A percentile compares a stretch with the other conserved stretches of the same genome.
Conservation (phyloP, 257 asterid genomes). For the Nicotiana obtusifolia region DNA sequence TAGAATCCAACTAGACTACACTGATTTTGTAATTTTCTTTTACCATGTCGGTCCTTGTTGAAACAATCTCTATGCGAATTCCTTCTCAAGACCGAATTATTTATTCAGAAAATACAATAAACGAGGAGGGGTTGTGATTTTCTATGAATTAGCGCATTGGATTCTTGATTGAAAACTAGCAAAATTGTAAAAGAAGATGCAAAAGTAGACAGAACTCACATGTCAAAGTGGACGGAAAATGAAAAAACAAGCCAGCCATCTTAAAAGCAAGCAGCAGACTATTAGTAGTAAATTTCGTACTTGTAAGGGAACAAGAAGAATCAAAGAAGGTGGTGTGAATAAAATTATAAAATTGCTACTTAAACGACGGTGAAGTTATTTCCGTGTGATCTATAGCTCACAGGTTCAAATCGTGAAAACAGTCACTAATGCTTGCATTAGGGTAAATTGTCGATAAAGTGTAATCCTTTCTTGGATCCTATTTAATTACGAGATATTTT, state of each 20-base stretch:
- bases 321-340: neutral
- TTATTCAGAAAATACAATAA: neutral
- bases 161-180: neutral
- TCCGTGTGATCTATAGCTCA: too few relatives aligned
- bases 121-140: neutral
- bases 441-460: accelerated
- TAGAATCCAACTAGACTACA: too few relatives aligned
- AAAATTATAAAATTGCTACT: neutral
- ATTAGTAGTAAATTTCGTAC: neutral
- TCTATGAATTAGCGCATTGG: neutral
- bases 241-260: neutral
- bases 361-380: too few relatives aligned
- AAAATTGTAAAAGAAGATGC: neutral
- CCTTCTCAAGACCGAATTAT: neutral
- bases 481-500: too few relatives aligned
- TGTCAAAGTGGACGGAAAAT: conserved; percentile 2
- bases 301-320: neutral
- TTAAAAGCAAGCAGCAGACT: neutral
- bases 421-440: too few relatives aligned
- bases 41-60: neutral
- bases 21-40: too few relatives aligned
- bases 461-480: too few relatives aligned
- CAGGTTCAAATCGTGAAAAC: accelerated
- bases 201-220: neutral
- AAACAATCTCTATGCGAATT: neutral